Conservation (phyloP, 768 basidiomycete species). For the Leccinum longicurvipes region DNA sequence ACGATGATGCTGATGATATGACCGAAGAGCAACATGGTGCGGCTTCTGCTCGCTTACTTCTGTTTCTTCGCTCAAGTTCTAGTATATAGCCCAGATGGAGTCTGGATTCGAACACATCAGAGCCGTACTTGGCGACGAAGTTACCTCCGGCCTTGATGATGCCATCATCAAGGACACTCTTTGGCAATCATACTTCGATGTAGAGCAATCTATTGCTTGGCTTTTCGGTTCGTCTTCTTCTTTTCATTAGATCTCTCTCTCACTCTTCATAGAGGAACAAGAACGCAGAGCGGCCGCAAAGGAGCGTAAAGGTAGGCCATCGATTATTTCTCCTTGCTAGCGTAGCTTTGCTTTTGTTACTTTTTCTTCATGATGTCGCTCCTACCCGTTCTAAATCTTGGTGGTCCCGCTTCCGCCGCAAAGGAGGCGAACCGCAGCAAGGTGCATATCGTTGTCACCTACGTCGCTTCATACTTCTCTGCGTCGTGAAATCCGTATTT, state of each 20-base stretch:
- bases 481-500: constrained; percentile 15
- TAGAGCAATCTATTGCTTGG: constrained; percentile 72
- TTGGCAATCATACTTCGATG: constrained; percentile 88
- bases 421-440: constrained; percentile 44
- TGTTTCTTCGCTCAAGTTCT: constrained; percentile 9
- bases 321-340: constrained; percentile 23
- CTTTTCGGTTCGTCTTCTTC: constrained; percentile 55
- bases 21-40: constrained; percentile 81
- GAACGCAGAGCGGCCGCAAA: constrained; percentile 56
- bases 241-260: neutral
- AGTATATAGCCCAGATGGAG: constrained; percentile 58
- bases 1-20: constrained; percentile 76
- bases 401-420: constrained; percentile 36
- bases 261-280: constrained; percentile 55
- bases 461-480: constrained; percentile 28
- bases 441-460: constrained; percentile 47
- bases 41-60: constrained; percentile 7
- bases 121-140: constrained; percentile 61
- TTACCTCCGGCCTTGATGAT: constrained; percentile 67
- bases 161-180: constrained; percentile 71
- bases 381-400: constrained; percentile 31
- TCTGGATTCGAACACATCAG: constrained; percentile 68
- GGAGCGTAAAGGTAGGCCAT: constrained; percentile 83
- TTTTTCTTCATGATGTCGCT: constrained; percentile 31
- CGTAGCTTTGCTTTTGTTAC: constrained; percentile 35